Evolutionary conservation across 2,329 filamentous ascomycete species (phyloP), one percentile per base, ranked within the genome.

Genomic region (Phaeosphaeria sp.): DNA sequence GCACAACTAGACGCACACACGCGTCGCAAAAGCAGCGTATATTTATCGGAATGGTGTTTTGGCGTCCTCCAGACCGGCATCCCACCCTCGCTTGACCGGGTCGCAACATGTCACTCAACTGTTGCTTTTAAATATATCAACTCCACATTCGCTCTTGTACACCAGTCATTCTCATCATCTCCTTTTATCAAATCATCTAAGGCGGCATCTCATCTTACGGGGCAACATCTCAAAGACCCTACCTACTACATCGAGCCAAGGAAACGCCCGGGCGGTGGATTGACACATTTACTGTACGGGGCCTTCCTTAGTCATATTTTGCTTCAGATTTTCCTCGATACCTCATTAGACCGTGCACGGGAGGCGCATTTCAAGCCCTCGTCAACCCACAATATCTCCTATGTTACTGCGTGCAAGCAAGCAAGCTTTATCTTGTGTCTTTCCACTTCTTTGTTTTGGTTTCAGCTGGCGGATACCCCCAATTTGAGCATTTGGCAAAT

Each of bases 401-500:
- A 65, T 58, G 60, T 67, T 61, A 36, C 7, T 66, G 50, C 54
- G 68, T 62, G 56, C 54, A 65, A 65, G 67, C 63, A 48, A 68
- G 22, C 41, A 41, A 27, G 22, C 27, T 48, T 48, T 54, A 15
- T 36, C 30, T 36, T 36, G 13, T 13, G 13, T 36, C 6, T 36
- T 36, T 11, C 30, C 13, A 27, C 25, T 3, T 7, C 3, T 15
- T 36, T 36, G 30, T 36, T 36, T 13, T 36, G 52, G 30, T 48
- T 54, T 54, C 52, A 42, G 33, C 44, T 67, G 70, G 70, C 72
- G 71, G 67, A 74, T 74, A 74, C 71, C 71, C 42, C 68, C 58
- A 68, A 65, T 69, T 71, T 73, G 64, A 63, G 70, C 65, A 71
- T 73, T 74, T 74, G 68, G 71, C 70, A 63, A 21, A 21, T 22